Evolutionary conservation across 306 rosid species (phyloP).

Genomic region (Myrica gale): DNA sequence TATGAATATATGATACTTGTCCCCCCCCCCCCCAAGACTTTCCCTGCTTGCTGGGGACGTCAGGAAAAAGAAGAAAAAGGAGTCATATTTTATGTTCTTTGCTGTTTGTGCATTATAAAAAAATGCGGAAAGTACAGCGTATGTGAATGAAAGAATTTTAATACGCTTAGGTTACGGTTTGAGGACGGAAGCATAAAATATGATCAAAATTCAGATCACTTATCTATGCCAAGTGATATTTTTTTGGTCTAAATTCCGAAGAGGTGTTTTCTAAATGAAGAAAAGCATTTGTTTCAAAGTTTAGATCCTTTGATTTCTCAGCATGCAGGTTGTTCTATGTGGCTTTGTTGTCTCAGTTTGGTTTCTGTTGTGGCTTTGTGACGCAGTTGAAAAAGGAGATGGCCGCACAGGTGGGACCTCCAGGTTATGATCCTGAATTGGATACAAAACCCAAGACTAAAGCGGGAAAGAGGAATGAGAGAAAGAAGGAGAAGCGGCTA

Average conservation of each 20-base stretch:
- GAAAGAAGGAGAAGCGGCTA: conserved; percentile 87
- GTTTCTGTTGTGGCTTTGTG: conserved; percentile 14
- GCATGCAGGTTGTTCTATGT: background rate
- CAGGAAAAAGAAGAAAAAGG: no score
- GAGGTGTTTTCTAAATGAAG: background rate
- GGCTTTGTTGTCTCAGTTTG: background rate
- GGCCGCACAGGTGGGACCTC: conserved; percentile 72
- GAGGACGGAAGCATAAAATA: background rate
- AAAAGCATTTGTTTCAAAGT: background rate
- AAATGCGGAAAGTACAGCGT: background rate
- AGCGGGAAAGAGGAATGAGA: conserved; percentile 80
- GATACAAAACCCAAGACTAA: conserved; percentile 74
- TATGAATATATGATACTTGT: no score
- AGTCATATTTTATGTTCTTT: no score
- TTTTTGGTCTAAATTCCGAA: background rate
- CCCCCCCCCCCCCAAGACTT: no score
- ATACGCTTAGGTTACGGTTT: background rate
- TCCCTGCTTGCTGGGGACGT: no score
- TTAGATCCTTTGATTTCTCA: background rate
- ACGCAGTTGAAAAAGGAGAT: conserved; percentile 76
- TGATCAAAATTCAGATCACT: background rate
- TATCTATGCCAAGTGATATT: background rate
- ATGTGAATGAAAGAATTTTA: background rate
- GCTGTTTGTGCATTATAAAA: background rate
- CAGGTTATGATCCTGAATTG: conserved; percentile 61